Base-by-base conservation (phyloP, 257 asterid genomes). In the Gentiana straminea region DNA sequence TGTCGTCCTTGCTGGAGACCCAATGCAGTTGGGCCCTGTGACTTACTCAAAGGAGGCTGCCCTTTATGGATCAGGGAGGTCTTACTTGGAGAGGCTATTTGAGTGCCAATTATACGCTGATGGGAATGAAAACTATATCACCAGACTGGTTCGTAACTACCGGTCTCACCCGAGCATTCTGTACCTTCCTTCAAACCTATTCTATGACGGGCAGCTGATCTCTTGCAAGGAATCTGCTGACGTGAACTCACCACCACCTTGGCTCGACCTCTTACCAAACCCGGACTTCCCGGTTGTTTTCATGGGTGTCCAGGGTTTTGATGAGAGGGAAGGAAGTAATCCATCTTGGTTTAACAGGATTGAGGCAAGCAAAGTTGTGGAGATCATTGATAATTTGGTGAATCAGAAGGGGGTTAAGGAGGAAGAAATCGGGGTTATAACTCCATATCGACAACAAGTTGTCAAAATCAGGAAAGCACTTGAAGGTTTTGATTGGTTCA, bases 281-380 rank as follows among this genome's bases (percentile, higher is more conserved):
- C 75, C 71, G 70, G 86, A 80, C 38, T 92, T 88, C 50, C 97
- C 95, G 13, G 51, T 87, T 68, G 86, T 88, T 63, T 84, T 92
- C 65, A 55, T 85, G 13, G 97, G 98, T 7, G 65, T 87, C 54
- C 96, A 87, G 75, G 96, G 98, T 50, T 83, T 77, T 59, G 98
- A 87, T 39, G 98, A 92, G 68, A 78, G 97, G 70, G 97, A 92
- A 76, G 97, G 98, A 48, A 78, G 68, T 70, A 91, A 91, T 54
- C 98, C 98, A 0, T 92, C 98, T 5, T 92, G 95, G 98, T 92
- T 92, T 77, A 92, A 92, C 57, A 75, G 95, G 68, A 83, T 71
- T 1, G 98, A 88, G 71, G 97, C 82, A 7, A 88, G 97, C 83
- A 88, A 85, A 74, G 91, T 80, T 2, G 89, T 83, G n/a, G 94